Percentiles rank a stretch among this genome's conserved stretches.
Conservation (phyloP, 2,329 filamentous ascomycete species). For the Dactylellina leptospora region DNA sequence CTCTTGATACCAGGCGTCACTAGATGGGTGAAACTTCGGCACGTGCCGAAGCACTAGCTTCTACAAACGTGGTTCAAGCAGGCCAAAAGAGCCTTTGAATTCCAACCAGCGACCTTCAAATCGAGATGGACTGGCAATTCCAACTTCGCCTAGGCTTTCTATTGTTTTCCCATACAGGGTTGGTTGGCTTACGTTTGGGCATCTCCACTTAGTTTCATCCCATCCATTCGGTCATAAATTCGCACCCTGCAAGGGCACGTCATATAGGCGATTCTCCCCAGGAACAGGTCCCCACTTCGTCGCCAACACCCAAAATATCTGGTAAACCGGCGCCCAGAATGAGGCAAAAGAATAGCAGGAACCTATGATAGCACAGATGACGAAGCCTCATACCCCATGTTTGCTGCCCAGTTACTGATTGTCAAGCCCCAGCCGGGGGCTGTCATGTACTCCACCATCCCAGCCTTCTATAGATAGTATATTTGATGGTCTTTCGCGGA, state of each 20-base stretch:
- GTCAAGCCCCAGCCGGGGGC: constrained; percentile 18
- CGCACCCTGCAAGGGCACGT: constrained; percentile 47
- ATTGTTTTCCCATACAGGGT: no score
- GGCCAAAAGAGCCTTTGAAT: no score
- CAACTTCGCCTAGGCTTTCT: no score
- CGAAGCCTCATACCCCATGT: constrained; percentile 30
- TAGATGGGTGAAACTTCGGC: no score
- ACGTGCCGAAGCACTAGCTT: no score
- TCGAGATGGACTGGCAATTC: no score
- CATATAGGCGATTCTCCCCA: constrained; percentile 49
- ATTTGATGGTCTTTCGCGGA: no score
- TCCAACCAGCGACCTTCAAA: no score
- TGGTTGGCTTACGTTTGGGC: constrained; percentile 33
- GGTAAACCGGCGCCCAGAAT: constrained; percentile 11
- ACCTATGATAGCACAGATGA: no score
- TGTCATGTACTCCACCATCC: background rate
- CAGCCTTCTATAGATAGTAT: no score
- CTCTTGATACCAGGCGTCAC: no score
- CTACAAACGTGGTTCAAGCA: no score
- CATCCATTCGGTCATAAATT: constrained; percentile 34
- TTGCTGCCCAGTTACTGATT: background rate
- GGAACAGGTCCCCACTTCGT: constrained; percentile 30
- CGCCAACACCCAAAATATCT: constrained; percentile 17
- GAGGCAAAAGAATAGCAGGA: constrained; percentile 30
- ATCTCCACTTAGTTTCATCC: constrained; percentile 40